phyloP scores from a whole-genome alignment of 805 yeast genomes.

The Ogataea saltuana region DNA sequence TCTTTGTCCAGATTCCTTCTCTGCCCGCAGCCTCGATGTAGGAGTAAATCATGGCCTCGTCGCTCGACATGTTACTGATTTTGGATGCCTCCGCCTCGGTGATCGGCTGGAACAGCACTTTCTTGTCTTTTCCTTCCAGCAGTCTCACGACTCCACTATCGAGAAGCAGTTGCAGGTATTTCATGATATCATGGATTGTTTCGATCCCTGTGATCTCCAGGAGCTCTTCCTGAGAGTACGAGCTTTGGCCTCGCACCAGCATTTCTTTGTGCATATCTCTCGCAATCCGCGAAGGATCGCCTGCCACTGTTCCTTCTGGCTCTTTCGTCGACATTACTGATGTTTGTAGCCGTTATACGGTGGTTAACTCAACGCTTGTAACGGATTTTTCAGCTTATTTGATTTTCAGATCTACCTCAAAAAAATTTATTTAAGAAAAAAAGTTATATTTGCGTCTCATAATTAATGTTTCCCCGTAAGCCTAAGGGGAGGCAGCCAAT shows the following conservation, averaged over 20 bases:
- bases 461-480: no score
- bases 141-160: conserved; percentile 61
- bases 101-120: conserved; percentile 76
- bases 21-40: conserved; percentile 90
- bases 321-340: conserved; percentile 3
- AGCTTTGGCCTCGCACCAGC: conserved; percentile 50
- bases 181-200: conserved; percentile 44
- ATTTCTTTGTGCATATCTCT: conserved; percentile 61
- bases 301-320: conserved; percentile 16
- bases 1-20: conserved; percentile 96
- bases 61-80: conserved; percentile 74
- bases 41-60: conserved; percentile 88
- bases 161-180: conserved; percentile 45
- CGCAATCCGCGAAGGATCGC: conserved; percentile 31
- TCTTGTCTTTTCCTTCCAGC: conserved; percentile 57
- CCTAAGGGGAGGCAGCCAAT: no score
- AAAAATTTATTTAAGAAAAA: no score
- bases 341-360: not conserved
- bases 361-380: no score
- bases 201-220: conserved; percentile 46
- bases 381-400: no score
- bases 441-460: no score
- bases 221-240: conserved; percentile 71
- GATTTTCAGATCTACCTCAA: conserved; percentile 1
- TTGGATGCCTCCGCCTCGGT: conserved; percentile 72